Base-by-base conservation (phyloP, 805 yeast genomes). In the Limtongia smithiae region DNA sequence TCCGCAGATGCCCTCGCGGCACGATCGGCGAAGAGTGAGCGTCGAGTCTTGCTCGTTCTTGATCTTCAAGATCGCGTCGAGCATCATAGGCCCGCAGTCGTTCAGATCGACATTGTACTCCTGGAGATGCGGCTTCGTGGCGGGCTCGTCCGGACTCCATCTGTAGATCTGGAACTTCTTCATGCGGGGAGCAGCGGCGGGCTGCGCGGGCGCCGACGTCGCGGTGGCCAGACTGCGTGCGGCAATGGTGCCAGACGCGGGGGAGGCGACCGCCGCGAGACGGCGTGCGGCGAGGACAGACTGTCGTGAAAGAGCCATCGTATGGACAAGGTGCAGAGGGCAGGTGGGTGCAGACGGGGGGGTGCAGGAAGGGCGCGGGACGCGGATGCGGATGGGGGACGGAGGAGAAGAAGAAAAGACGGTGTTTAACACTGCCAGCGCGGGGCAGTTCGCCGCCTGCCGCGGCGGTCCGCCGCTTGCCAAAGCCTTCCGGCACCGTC, bases 1-100 rank as follows among this genome's bases (percentile, higher is more conserved):
- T 48, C 98, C 98, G 76, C 98, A 93, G 60, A 93, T 93, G 64
- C 98, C 98, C 75, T 93, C 98, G 76, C 98, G 88, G 75, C 98
- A 93, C 37, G 97, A 89, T 73, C 98, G 83, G 76, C 98, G 83
- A 73, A 93, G 86, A 4, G 98, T 93, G 67, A 93, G 79, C 28
- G 97, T 86, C 40, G 97, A 71, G 69, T 93, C 98, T 71, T 88
- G 94, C 73, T 93, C 98, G 70, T 91, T 89, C 72, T 93, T 93
- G 71, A 93, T 89, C 73, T 90, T 90, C 60, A 93, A 71, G 52
- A 93, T 71, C 24, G 97, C 98, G 71, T 93, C 98, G 65, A 93
- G 76, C 44, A 93, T 85, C 98, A 93, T 93, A 49, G 98, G 98
- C 57, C 98, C 98, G 73, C 96, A 87, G 44, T 82, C 73, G 72